Evolutionary conservation across 2,329 filamentous ascomycete genomes (phyloP), one percentile per base, ranked within the genome.

Genomic region (Fusarium ramigenum): DNA sequence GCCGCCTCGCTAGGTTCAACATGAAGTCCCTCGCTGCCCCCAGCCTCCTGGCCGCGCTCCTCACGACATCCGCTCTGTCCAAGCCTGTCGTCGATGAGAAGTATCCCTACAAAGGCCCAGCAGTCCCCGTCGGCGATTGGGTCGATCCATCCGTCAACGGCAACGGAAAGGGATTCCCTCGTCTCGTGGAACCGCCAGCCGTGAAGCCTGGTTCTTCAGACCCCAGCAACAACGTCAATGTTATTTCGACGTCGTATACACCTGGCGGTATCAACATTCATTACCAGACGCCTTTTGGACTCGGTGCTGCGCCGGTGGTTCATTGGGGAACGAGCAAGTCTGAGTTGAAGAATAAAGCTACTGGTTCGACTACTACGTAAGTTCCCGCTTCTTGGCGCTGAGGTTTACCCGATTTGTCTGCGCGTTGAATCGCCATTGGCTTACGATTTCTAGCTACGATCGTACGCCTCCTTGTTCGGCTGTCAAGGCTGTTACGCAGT

Each of bases 91-190:
- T 63, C 19, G 62, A 64, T 9, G 58, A 64, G 21, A 64, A 36
- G 30, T 64, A 63, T 18, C 62, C 62, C 15, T 64, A 64, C 15
- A 46, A 15, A 5, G 62, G 62, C 6, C 57, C 62, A 1, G 36
- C 39, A n/a, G 32, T 64, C 7, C 58, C 62, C 1, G 40, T 64
- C 12, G 62, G 62, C 11, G 62, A 64, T 23, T 64, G 62, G 62
- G 57, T 64, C 7, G 62, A 64, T 14, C 57, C 37, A 2, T 63
- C 30, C 1, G 16, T 63, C 32, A 63, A 64, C 25, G 62, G 62
- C 9, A 46, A 64, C 0, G 44, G 37, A 8, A 63, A 34, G 2
- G 62, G 62, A 46, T 64, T 64, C 9, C 15, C 32, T 23, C 60
- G 60, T 6, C 43, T 63, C 19, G 56, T 63, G 4, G 56, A 63